phyloP scores from a whole-genome alignment of 495 filamentous ascomycete genomes.

The Jackrogersella multiformis region DNA sequence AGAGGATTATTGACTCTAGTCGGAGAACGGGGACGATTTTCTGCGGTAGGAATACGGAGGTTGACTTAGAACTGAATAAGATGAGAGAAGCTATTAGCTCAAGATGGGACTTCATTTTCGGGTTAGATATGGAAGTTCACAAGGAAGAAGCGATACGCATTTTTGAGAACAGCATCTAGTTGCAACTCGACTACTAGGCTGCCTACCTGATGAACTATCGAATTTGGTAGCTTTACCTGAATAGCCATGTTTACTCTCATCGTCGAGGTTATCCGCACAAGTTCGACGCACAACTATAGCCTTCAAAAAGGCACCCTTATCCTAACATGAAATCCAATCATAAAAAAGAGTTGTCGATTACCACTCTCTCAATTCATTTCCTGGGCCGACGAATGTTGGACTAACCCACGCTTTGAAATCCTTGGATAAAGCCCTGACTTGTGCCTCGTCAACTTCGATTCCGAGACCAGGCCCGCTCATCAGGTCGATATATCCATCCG shows the following conservation, averaged over 20 bases:
- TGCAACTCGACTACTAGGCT: too few relatives aligned
- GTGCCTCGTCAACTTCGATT: conserved; percentile 78
- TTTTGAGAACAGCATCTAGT: not conserved
- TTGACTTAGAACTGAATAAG: not conserved
- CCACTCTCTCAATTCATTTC: conserved; percentile 78
- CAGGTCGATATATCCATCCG: conserved; percentile 72
- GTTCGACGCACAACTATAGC: not conserved
- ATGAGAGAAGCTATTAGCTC: not conserved
- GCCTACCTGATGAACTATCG: too few relatives aligned
- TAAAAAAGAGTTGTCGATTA: conserved; percentile 37
- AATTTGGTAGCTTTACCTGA: too few relatives aligned
- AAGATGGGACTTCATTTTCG: not conserved
- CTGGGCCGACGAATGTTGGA: conserved; percentile 74
- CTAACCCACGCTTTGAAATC: conserved; percentile 49
- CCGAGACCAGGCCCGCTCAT: conserved; percentile 72
- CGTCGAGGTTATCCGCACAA: too few relatives aligned
- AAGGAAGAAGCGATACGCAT: not conserved
- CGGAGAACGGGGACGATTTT: conserved; percentile 39
- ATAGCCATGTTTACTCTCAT: too few relatives aligned
- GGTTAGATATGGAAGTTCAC: not conserved
- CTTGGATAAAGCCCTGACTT: conserved; percentile 56
- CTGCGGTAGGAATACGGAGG: not conserved
- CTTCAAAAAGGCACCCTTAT: not conserved
- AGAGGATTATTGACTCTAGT: conserved; percentile 36
- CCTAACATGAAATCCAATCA: not conserved